Evolutionary conservation across 805 yeast genomes (phyloP), one percentile per base, ranked within the genome.

Genomic region (Candida maesae): DNA sequence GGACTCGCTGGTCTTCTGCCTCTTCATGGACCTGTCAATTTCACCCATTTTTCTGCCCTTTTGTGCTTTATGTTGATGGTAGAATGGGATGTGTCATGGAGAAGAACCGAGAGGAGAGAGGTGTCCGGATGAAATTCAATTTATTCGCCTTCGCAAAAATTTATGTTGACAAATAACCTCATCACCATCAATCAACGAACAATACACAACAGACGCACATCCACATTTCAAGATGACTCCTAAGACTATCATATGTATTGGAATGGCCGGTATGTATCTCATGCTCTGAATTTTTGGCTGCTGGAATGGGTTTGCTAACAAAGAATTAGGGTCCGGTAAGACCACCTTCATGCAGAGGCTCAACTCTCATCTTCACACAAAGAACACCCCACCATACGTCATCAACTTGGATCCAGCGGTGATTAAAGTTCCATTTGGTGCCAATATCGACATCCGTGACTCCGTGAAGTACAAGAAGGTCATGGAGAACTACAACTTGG

Each of bases 341-440:
- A 91, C 99, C 66, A 93, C 99, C 9, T 93, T 93, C 61, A 82
- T 93, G 88, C 99, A 93, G 63, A 70, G 99, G 48, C 69, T 93
- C 46, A 91, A 91, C 65, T 78, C 96, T 0, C 95, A 93, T 61
- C 68, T 93, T 25, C 95, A 90, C 58, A 45, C 86, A 25, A 69
- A 76, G 44, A 73, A 81, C 46, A 64, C 65, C 21, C 82, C 91
- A 16, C 98, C 99, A 10, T 93, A 93, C 64, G 95, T 91, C 20
- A 77, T 93, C 44, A 93, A 93, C 59, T 69, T 93, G 37, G 99
- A 93, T 67, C 99, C 99, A 2, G 99, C 99, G 1, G 98, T 93
- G 15, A 66, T 85, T 49, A 86, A 83, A 50, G 82, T 88, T n/a
- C 99, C 99, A 11, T 93, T 81, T 61, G 93, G 90, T 15, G 84